phyloP scores from a whole-genome alignment of 345 rosid species.

The Hypericum perforatum region DNA sequence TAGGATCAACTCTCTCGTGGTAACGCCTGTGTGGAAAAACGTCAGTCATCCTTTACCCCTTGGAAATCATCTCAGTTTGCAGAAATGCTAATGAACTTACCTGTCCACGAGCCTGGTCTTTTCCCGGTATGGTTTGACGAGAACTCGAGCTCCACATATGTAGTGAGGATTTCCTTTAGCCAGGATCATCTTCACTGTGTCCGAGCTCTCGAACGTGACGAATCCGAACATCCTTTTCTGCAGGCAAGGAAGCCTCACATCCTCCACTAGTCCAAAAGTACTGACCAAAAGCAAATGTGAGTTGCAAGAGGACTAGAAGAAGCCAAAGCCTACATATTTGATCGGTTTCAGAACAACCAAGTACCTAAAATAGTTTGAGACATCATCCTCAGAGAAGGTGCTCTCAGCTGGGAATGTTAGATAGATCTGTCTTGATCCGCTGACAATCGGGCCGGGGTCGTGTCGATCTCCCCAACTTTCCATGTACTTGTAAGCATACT shows the following conservation, averaged over 20 bases:
- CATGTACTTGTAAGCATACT: slow-evolving; percentile 40
- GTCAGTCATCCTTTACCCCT: background rate
- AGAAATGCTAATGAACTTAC: slow-evolving; percentile 16
- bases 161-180: slow-evolving; percentile 64
- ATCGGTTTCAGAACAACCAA: background rate
- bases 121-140: slow-evolving; percentile 66
- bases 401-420: slow-evolving; percentile 62
- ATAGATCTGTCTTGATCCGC: slow-evolving; percentile 54
- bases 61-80: too few relatives aligned
- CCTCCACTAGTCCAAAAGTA: slow-evolving; percentile 52
- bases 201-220: slow-evolving; percentile 48
- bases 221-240: slow-evolving; percentile 67
- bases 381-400: slow-evolving; percentile 57
- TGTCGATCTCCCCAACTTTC: slow-evolving; percentile 32
- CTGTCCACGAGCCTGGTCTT: slow-evolving; percentile 48
- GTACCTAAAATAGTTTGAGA: slow-evolving; percentile 50
- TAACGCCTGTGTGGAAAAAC: slow-evolving; percentile 28
- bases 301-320: background rate
- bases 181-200: slow-evolving; percentile 45
- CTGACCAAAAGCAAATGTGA: slow-evolving; percentile 18
- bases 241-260: slow-evolving; percentile 66
- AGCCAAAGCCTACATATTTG: slow-evolving; percentile 1
- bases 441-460: slow-evolving; percentile 34
- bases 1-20: slow-evolving; percentile 33
- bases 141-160: slow-evolving; percentile 61